Base-by-base conservation (phyloP, 2,329 filamentous ascomycete species). In the Aspergillus japonicus region DNA sequence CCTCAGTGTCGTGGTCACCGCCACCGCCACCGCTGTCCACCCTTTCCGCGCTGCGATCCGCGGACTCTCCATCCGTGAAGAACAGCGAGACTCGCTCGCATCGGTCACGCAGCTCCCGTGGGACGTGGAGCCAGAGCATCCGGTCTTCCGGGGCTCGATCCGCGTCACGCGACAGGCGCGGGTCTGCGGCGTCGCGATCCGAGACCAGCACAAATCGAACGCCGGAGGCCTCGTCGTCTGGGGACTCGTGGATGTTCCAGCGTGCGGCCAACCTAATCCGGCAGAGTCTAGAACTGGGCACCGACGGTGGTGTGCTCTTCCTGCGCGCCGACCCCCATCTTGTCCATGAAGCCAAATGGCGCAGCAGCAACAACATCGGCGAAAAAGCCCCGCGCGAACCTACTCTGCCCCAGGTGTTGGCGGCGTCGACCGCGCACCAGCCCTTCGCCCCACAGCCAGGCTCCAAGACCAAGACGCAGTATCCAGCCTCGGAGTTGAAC, bases 251-350 rank as follows among this genome's bases (percentile, higher is more conserved):
- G 61, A 78, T 78, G 3, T 83, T 83, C 56, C 69, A 73, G 12
- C 74, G 81, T 21, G 82, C 82, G 1, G 80, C 81, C 0, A 76
- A 79, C 29, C 63, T 84, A 0, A 70, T 84, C 3, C 75, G 77
- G 1, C 76, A 82, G 58, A 79, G 80, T n/a, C 69, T 84, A 11
- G 77, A 77, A 42, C 49, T 82, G 7, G 72, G 69, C 19, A 71
- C 72, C 10, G 77, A 80, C 3, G 80, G 82, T 16, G 81, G 81
- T 2, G 79, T 83, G 1, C 68, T 75, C 16, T 76, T 76, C 29
- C 59, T 76, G 11, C 73, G 76, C 49, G 69, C 69, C 10, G 70
- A 64, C 33, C 71, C 67, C 48, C 67, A 52, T 31, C 68, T 69
- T 2, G 58, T 68, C 14, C 21, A 66, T 4, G 71, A 75, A 26